Conservation (phyloP, 441 rosid genomes). For the Kokia cookei region DNA sequence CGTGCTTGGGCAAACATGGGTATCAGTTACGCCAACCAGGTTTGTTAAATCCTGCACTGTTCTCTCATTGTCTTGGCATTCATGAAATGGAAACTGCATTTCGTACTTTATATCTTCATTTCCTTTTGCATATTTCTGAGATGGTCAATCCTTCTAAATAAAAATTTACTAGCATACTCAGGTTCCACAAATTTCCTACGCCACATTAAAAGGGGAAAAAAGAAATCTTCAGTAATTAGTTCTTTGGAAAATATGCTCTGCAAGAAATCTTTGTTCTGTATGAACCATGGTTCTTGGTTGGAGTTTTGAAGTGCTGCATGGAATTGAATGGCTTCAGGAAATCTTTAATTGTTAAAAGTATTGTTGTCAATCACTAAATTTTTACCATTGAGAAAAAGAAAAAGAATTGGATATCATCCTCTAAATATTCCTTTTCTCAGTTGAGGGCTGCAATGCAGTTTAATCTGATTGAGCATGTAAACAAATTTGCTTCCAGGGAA, state of each 20-base stretch:
- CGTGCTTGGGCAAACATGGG: constrained; percentile 99
- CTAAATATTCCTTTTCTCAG: background rate
- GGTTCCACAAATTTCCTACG: background rate
- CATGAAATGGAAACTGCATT: background rate
- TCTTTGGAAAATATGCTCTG: background rate
- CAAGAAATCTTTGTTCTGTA: background rate
- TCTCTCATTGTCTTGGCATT: background rate
- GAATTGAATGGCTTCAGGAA: background rate
- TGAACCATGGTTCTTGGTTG: background rate
- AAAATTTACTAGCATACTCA: background rate
- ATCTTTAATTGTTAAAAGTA: background rate
- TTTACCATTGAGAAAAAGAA: background rate
- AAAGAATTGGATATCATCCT: background rate
- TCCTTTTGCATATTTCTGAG: background rate
- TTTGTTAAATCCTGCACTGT: constrained; percentile 11
- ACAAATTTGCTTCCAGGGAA: constrained; percentile 40
- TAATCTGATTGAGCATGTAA: background rate
- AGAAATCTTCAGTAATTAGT: background rate
- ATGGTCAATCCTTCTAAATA: background rate
- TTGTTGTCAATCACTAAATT: background rate
- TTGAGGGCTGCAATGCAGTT: background rate
- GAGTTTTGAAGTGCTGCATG: background rate
- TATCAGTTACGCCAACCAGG: constrained; percentile 99
- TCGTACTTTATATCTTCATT: background rate
- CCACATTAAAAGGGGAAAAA: background rate